Evolutionary conservation across 192 early-diverging fungal genomes (phyloP).

Genomic region (Physocladia obscura): DNA sequence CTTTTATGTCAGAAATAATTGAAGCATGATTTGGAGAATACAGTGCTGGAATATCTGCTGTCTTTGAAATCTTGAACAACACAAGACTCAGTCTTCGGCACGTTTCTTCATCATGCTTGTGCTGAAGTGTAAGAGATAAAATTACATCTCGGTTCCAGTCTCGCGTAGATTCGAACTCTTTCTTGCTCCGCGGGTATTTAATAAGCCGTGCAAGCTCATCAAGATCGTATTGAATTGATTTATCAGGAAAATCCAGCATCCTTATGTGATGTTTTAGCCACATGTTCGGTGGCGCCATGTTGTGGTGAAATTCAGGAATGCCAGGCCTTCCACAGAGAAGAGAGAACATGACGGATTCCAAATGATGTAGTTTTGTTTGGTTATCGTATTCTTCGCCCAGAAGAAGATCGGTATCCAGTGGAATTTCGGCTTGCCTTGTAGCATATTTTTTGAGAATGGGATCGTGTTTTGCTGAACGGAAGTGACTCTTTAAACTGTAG

Average conservation of each 20-base stretch:
- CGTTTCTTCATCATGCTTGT: slow-evolving; percentile 5
- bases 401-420: not conserved
- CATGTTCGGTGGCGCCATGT: not conserved
- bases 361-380: not conserved
- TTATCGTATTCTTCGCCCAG: not conserved
- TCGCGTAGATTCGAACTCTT: not conserved
- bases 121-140: not conserved
- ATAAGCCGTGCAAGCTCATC: not conserved
- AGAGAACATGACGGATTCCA: not conserved
- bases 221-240: not conserved
- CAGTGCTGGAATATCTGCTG: not conserved
- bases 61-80: not conserved
- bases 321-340: not conserved
- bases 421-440: not conserved
- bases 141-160: not conserved
- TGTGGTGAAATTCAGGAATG: not conserved
- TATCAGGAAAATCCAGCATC: not conserved
- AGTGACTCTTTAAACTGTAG: too few relatives aligned
- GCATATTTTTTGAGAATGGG: not conserved
- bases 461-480: too few relatives aligned
- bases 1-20: not conserved
- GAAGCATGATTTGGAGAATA: not conserved
- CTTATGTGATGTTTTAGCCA: not conserved
- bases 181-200: not conserved
- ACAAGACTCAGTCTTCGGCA: not conserved